Conservation (phyloP, 1,139 yeast species). For the Hemisphaericaspora xylofermentans region DNA sequence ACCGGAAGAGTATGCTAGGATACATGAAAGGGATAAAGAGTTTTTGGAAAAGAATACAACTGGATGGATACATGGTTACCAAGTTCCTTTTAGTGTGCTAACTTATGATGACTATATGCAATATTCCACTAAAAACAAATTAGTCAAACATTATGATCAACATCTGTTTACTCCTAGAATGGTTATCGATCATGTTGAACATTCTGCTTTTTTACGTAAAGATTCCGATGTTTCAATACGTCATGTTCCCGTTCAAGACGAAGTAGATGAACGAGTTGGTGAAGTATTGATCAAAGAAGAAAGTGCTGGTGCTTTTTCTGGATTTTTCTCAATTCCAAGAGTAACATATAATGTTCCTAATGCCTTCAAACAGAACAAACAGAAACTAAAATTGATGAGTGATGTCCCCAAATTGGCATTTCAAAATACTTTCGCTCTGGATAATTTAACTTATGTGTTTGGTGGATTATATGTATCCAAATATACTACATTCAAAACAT, state of each 20-base stretch:
- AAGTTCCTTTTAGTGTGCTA: slow-evolving; percentile 29
- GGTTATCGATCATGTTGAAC: slow-evolving; percentile 26
- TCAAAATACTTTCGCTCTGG: slow-evolving; percentile 35
- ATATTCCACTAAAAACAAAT: slow-evolving; percentile 18
- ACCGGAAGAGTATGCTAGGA: neutral
- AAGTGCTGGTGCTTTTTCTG: slow-evolving; percentile 27
- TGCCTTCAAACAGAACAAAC: slow-evolving; percentile 12
- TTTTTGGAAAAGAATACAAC: slow-evolving; percentile 8
- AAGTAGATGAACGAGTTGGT: slow-evolving; percentile 5
- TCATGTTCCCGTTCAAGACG: slow-evolving; percentile 5
- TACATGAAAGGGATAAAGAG: slow-evolving; percentile 1
- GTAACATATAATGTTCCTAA: slow-evolving; percentile 26
- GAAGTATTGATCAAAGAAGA: slow-evolving; percentile 16
- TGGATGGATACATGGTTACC: slow-evolving; percentile 33
- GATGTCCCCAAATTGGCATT: slow-evolving; percentile 31
- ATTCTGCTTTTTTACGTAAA: slow-evolving; percentile 11
- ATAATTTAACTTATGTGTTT: slow-evolving; percentile 35
- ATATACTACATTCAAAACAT: slow-evolving; percentile 21
- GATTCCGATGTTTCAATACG: slow-evolving; percentile 8
- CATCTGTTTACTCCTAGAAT: slow-evolving; percentile 27
- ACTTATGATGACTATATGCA: slow-evolving; percentile 20
- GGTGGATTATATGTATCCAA: slow-evolving; percentile 35
- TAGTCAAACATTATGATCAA: slow-evolving; percentile 20
- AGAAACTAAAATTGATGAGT: slow-evolving; percentile 9
- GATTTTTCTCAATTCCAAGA: slow-evolving; percentile 32